phyloP scores from a whole-genome alignment of 208 protist genomes.

The Acanthamoeba healyi region DNA sequence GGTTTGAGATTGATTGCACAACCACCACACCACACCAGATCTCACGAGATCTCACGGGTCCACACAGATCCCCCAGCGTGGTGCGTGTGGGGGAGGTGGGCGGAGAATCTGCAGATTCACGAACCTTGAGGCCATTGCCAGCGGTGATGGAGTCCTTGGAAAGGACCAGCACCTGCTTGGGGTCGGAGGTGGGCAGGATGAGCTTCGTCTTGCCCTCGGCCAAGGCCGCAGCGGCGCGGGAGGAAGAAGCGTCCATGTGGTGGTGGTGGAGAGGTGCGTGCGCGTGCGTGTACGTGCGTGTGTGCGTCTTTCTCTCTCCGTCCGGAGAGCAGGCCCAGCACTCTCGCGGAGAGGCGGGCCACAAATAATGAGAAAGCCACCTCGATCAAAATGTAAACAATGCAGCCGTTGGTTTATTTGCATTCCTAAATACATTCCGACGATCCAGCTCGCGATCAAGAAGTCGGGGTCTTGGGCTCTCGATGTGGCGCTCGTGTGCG shows the following conservation, averaged over 20 bases:
- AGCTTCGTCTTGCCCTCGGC: conserved; percentile 79
- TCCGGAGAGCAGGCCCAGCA: too few relatives aligned
- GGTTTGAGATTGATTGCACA: background rate
- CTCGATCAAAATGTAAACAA: too few relatives aligned
- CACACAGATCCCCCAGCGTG: background rate
- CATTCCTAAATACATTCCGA: too few relatives aligned
- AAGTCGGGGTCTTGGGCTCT: too few relatives aligned
- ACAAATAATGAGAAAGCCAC: too few relatives aligned
- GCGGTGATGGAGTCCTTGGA: conserved; percentile 82
- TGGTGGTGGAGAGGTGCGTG: too few relatives aligned
- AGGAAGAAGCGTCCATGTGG: background rate
- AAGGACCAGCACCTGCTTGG: conserved; percentile 76
- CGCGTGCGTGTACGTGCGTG: too few relatives aligned
- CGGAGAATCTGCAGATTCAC: conserved; percentile 47
- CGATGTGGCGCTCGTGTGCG: too few relatives aligned
- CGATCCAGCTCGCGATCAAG: too few relatives aligned
- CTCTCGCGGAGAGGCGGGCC: too few relatives aligned
- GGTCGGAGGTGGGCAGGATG: conserved; percentile 75
- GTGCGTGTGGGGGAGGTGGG: background rate
- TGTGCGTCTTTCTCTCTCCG: background rate
- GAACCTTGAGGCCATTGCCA: conserved; percentile 79
- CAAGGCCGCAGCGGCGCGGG: background rate
- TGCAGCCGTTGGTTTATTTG: too few relatives aligned
- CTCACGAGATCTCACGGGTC: background rate
- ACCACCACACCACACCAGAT: background rate